Evolutionary conservation across 805 yeast species (phyloP).

Genomic region (Huiozyma naganishii): DNA sequence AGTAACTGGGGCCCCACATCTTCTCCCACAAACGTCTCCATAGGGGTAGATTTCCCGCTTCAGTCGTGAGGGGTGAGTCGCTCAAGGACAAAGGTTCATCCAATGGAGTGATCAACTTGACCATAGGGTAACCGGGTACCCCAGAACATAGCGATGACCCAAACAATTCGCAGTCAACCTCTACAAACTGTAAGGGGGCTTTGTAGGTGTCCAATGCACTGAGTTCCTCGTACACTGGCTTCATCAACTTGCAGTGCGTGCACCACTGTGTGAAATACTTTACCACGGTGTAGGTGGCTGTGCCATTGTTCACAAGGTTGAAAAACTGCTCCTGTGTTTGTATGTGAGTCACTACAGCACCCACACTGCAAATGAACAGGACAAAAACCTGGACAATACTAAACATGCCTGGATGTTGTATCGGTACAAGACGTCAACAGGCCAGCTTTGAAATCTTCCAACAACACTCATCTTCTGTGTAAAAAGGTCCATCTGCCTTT

Average conservation of each 20-base stretch:
- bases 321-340: slow-evolving; percentile 21
- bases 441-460: no score
- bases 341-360: slow-evolving; percentile 4
- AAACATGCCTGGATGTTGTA: no score
- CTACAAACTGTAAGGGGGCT: slow-evolving; percentile 17
- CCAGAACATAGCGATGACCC: slow-evolving; percentile 22
- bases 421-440: no score
- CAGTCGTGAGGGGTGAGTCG: no score
- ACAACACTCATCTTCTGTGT: no score
- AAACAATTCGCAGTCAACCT: slow-evolving; percentile 27
- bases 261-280: slow-evolving; percentile 60
- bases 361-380: not conserved
- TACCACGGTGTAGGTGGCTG: slow-evolving; percentile 23
- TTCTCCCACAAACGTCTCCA: slow-evolving; percentile 1
- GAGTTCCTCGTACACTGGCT: slow-evolving; percentile 45
- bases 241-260: slow-evolving; percentile 49
- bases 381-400: no score
- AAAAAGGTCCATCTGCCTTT: no score
- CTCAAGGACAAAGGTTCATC: not conserved
- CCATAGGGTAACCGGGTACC: slow-evolving; percentile 51
- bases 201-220: slow-evolving; percentile 27
- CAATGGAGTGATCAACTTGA: slow-evolving; percentile 39
- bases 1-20: no score
- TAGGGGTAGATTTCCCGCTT: not conserved
- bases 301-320: slow-evolving; percentile 15